phyloP scores from a whole-genome alignment of 352 stramenopile genomes.

The Globisporangium recalcitrans region DNA sequence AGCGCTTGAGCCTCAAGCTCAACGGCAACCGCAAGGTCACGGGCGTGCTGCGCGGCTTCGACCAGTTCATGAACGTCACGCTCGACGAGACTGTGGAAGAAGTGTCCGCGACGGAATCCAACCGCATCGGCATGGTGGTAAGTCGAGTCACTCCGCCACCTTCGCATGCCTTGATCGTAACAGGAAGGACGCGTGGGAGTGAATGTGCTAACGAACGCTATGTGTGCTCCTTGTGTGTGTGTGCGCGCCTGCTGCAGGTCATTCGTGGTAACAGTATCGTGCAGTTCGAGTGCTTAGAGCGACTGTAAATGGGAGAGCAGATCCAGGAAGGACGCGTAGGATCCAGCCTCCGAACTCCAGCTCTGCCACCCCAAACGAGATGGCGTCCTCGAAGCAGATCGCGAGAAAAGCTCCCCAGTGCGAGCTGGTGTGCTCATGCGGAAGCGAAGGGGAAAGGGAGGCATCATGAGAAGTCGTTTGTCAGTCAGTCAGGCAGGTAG shows the following conservation, averaged over 20 bases:
- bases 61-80: conserved; percentile 97
- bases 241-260: conserved; percentile 32
- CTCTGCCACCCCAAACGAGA: not conserved
- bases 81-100: conserved; percentile 92
- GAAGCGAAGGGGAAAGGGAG: not conserved
- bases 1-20: conserved; percentile 91
- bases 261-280: conserved; percentile 90
- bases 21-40: conserved; percentile 94
- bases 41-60: conserved; percentile 92
- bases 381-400: not conserved
- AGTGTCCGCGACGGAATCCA: conserved; percentile 78
- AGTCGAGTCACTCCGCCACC: too few species aligned
- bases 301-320: conserved; percentile 35
- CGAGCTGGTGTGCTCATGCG: not conserved
- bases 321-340: not conserved
- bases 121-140: conserved; percentile 92
- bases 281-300: conserved; percentile 86
- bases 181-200: not conserved
- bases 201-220: not conserved
- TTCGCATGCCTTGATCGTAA: too few species aligned
- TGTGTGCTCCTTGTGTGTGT: not conserved
- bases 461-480: not conserved
- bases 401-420: not conserved
- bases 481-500: not conserved
- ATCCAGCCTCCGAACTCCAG: not conserved